Evolutionary conservation across 306 rosid genomes (phyloP).

Genomic region (Castanea mollissima): DNA sequence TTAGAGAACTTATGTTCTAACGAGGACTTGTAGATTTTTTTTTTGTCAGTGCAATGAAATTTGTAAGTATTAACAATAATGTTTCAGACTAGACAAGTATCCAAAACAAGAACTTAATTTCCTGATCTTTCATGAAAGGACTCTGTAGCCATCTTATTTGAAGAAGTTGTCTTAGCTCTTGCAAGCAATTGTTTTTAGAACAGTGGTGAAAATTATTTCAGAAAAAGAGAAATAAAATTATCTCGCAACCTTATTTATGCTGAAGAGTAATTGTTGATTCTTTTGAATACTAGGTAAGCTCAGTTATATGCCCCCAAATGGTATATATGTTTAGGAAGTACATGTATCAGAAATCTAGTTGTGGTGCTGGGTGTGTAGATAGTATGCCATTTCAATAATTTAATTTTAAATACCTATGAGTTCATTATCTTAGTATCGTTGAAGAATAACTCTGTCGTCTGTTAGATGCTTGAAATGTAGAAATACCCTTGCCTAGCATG

Average conservation of each 20-base stretch:
- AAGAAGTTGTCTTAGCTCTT: neutral
- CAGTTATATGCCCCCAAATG: constrained; percentile 9
- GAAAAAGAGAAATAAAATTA: neutral
- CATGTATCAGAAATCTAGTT: neutral
- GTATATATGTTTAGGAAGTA: neutral
- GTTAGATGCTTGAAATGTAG: neutral
- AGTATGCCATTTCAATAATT: no score
- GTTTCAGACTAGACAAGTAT: neutral
- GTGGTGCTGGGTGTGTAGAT: neutral
- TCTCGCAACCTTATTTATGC: neutral
- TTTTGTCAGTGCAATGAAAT: neutral
- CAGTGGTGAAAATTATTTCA: no score
- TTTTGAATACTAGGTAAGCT: constrained; percentile 68
- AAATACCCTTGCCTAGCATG: neutral
- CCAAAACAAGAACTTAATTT: neutral
- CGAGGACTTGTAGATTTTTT: neutral
- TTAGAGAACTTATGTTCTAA: neutral
- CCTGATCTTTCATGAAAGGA: neutral
- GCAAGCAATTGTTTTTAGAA: no score
- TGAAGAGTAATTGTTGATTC: neutral
- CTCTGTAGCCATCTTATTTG: neutral
- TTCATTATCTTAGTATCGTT: no score
- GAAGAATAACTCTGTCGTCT: neutral
- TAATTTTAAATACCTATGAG: no score
- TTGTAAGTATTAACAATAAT: no score